phyloP scores from a whole-genome alignment of 768 basidiomycete species.

The Lactarius indigo region DNA sequence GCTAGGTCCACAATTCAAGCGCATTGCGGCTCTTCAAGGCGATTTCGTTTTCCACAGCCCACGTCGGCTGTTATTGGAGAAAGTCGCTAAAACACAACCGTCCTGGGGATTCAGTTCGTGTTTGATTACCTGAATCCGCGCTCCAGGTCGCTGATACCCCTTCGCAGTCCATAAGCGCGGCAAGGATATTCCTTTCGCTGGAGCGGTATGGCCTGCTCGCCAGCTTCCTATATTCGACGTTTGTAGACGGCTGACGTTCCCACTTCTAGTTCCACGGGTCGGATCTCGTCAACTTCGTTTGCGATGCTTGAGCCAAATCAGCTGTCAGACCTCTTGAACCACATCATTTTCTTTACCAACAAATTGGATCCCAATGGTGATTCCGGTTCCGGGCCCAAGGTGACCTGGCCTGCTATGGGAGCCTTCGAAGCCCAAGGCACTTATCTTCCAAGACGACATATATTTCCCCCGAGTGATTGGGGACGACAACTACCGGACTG shows the following conservation, averaged over 20 bases:
- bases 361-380: conserved; percentile 21
- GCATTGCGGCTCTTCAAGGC: conserved; percentile 21
- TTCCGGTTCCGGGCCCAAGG: not conserved
- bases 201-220: conserved; percentile 11
- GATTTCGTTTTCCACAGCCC: conserved; percentile 25
- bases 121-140: not conserved
- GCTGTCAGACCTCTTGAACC: conserved; percentile 11
- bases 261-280: not conserved
- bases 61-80: conserved; percentile 20
- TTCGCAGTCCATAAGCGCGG: conserved; percentile 20
- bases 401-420: conserved; percentile 22
- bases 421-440: conserved; percentile 7
- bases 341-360: conserved; percentile 21
- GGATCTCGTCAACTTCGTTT: conserved; percentile 16
- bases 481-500: conserved; percentile 19
- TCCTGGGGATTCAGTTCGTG: conserved; percentile 22
- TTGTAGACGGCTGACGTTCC: conserved; percentile 1
- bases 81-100: conserved; percentile 9
- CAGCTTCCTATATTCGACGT: too few relatives aligned
- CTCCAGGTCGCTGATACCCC: rapidly evolving
- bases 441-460: conserved; percentile 9
- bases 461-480: conserved; percentile 8
- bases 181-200: conserved; percentile 16
- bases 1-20: conserved; percentile 22
- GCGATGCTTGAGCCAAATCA: not conserved